phyloP scores from a whole-genome alignment of 2,329 filamentous ascomycete species.

The Aureobasidium sp. region DNA sequence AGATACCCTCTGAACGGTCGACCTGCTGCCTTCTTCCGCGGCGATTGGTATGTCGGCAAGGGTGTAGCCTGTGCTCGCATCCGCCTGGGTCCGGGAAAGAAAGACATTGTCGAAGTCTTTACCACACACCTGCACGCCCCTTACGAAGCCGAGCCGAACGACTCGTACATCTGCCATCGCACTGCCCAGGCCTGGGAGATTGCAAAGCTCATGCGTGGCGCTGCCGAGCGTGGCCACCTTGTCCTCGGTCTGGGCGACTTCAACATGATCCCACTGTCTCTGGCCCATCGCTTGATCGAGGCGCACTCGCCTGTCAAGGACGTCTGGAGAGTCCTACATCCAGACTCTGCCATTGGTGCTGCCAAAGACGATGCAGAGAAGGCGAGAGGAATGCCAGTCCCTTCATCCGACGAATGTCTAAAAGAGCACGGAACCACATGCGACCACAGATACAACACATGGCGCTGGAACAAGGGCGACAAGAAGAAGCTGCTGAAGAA shows the following conservation, averaged over 20 bases:
- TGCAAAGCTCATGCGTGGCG: constrained; percentile 76
- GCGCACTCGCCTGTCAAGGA: constrained; percentile 72
- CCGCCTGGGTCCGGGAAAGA: constrained; percentile 56
- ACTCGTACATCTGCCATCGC: constrained; percentile 85
- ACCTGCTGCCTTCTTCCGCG: constrained; percentile 86
- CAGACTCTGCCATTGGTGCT: constrained; percentile 73
- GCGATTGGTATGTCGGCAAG: constrained; percentile 96
- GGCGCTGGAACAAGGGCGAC: constrained; percentile 74
- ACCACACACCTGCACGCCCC: constrained; percentile 89
- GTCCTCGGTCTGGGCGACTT: constrained; percentile 88
- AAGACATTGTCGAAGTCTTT: constrained; percentile 78
- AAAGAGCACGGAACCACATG: constrained; percentile 78
- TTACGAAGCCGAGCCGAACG: constrained; percentile 71
- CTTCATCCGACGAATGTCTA: constrained; percentile 72
- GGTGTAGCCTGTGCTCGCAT: constrained; percentile 81
- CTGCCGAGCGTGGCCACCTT: constrained; percentile 71
- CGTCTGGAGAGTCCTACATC: constrained; percentile 77
- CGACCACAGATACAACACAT: constrained; percentile 81
- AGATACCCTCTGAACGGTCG: constrained; percentile 86
- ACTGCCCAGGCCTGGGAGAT: constrained; percentile 94
- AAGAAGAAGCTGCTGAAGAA: constrained; percentile 58
- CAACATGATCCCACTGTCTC: constrained; percentile 86
- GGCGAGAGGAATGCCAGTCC: constrained; percentile 58
- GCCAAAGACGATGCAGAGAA: constrained; percentile 60
- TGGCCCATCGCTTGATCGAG: constrained; percentile 76